Evolutionary conservation across 495 filamentous ascomycete species (phyloP), one percentile per base, ranked within the genome.

Genomic region (Pyronema domesticum): DNA sequence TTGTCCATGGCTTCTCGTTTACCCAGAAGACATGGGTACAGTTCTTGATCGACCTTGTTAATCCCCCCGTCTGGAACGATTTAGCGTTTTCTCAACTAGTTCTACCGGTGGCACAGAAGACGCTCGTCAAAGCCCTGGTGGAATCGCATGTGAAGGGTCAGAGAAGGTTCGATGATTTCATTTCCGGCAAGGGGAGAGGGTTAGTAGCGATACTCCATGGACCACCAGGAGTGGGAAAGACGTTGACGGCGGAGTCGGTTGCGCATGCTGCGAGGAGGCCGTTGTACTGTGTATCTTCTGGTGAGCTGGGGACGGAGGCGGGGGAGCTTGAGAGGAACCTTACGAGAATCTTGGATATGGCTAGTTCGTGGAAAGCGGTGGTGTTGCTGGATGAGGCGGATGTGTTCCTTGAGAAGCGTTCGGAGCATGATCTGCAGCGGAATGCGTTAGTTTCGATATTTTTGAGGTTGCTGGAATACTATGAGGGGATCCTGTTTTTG

Each of bases 351-450:
- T 65, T 81, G 4, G 69, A 74, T 40, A 68, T 79, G 23, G 71
- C 70, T 7, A 65, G 65, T 3, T 64, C 67, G 50, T 78, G 76
- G 75, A 67, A 67, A 3, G 73, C 68, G 35, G 69, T 80, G 0
- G 58, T 80, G 4, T 67, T 81, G 0, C 61, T 80, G 0, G 77
- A 80, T 53, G 75, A 80, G 62, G 75, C 73, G 0, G 76, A 79
- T 46, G 68, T 80, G 0, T 81, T 79, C 54, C 66, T 80, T 0
- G 67, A 71, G n/a, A 60, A 71, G 54, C 67, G 77, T 9, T 58
- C 42, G 0, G 56, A 61, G 17, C 47, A 42, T 8, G 71, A 78
- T 40, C 43, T 78, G 0, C 19, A 70, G 6, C 65, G 74, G 3
- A 80, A 81, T 44, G 70, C 66, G 8, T 58, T 78, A 0, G 73